Evolutionary conservation across 768 basidiomycete genomes (phyloP).

Genomic region (Grammothele lineata): DNA sequence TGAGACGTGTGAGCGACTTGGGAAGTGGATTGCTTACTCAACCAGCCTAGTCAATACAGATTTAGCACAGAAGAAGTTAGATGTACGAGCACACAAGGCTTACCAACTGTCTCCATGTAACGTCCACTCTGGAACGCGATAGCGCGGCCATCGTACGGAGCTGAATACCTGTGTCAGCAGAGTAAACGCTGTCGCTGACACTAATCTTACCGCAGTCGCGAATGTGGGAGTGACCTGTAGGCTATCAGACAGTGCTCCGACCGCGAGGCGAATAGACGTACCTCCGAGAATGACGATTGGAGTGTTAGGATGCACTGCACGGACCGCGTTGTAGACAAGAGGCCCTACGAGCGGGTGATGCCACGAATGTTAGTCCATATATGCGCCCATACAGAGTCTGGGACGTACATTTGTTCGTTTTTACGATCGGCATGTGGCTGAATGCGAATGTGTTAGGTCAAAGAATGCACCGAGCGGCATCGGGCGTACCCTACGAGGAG

Average conservation of each 20-base stretch:
- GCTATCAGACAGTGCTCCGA: not conserved
- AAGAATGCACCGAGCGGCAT: no score
- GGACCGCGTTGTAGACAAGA: slow-evolving; percentile 66
- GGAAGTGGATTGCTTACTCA: slow-evolving; percentile 63
- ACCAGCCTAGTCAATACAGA: slow-evolving; percentile 43
- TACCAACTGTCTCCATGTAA: slow-evolving; percentile 91
- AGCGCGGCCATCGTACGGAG: slow-evolving; percentile 67
- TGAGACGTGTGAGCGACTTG: no score
- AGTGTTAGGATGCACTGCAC: slow-evolving; percentile 63
- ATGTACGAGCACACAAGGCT: slow-evolving; percentile 12
- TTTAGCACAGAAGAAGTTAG: not conserved
- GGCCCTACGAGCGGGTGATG: slow-evolving; percentile 45
- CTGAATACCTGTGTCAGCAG: slow-evolving; percentile 23
- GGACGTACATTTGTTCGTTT: slow-evolving; percentile 54
- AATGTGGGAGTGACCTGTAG: slow-evolving; percentile 64
- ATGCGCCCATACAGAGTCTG: not conserved
- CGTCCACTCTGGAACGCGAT: slow-evolving; percentile 81
- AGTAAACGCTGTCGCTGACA: not conserved
- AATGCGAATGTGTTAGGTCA: no score
- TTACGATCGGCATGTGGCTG: slow-evolving; percentile 80
- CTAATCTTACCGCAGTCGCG: slow-evolving; percentile 63
- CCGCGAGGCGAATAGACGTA: slow-evolving; percentile 17
- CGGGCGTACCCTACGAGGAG: slow-evolving; percentile 58
- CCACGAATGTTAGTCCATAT: not conserved
- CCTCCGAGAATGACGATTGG: slow-evolving; percentile 85